phyloP scores from a whole-genome alignment of 169 alveolate genomes.

The Eimeria maxima region DNA sequence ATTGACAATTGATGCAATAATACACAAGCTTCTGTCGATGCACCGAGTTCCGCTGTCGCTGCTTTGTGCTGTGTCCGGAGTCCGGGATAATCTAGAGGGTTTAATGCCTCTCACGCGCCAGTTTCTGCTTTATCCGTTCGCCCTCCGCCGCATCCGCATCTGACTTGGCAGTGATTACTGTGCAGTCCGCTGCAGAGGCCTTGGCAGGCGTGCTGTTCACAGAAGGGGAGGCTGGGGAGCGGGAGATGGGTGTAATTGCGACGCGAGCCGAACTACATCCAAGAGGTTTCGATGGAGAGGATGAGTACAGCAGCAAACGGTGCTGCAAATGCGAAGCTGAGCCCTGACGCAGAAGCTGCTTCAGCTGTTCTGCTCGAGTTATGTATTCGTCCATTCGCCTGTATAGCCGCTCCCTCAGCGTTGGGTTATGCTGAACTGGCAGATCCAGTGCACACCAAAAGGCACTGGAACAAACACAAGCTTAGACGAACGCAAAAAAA shows the following conservation, averaged over 20 bases:
- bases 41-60: background rate
- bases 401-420: constrained; percentile 80
- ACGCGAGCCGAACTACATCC: background rate
- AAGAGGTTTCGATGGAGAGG: constrained; percentile 39
- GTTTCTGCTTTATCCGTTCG: constrained; percentile 80
- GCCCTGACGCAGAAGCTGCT: constrained; percentile 56
- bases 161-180: constrained; percentile 33
- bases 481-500: background rate
- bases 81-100: background rate
- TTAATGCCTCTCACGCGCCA: constrained; percentile 53
- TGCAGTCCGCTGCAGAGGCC: constrained; percentile 33
- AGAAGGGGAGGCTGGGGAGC: constrained; percentile 65
- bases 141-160: constrained; percentile 81
- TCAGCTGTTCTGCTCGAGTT: constrained; percentile 85
- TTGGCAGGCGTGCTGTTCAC: constrained; percentile 42
- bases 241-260: constrained; percentile 8
- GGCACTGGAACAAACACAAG: background rate
- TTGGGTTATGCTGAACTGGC: constrained; percentile 83
- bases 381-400: constrained; percentile 84
- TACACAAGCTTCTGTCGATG: background rate
- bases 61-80: background rate
- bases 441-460: background rate
- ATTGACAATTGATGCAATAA: too few species aligned
- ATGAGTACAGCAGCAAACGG: constrained; percentile 32
- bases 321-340: background rate